A percentile compares a stretch with the other conserved stretches of the same genome.
These are phyloP conservation scores for Lagerstroemia speciosa DNA, from an alignment of 345 rosid species.

Conservation along the genomic window DNA sequence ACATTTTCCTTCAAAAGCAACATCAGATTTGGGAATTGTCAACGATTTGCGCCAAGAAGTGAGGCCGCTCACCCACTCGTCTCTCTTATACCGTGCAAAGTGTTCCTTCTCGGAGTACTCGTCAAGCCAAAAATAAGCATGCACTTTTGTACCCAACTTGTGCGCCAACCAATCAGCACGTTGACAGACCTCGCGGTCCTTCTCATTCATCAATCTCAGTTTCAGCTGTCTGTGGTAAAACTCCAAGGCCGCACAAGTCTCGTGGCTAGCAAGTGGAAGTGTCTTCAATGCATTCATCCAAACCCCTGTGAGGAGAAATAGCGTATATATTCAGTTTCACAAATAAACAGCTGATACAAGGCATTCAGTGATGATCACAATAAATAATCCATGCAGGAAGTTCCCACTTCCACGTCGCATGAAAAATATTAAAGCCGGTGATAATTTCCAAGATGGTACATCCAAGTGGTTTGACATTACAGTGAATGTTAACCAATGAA, in stretches of 20 bases:
- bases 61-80: slow-evolving; percentile 84
- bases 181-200: slow-evolving; percentile 48
- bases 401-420: background rate
- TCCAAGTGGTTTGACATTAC: background rate
- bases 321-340: background rate
- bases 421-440: background rate
- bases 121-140: slow-evolving; percentile 96
- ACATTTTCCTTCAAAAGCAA: slow-evolving; percentile 38
- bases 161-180: slow-evolving; percentile 93
- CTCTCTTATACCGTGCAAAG: slow-evolving; percentile 73
- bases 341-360: background rate
- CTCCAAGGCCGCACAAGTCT: slow-evolving; percentile 83
- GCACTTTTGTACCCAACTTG: slow-evolving; percentile 84
- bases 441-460: background rate
- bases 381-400: background rate
- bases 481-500: background rate
- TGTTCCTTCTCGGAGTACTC: slow-evolving; percentile 70
- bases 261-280: slow-evolving; percentile 80
- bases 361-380: background rate
- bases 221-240: slow-evolving; percentile 81
- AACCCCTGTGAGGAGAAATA: slow-evolving; percentile 32
- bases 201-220: slow-evolving; percentile 68
- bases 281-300: slow-evolving; percentile 52
- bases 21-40: slow-evolving; percentile 62
- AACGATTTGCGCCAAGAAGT: slow-evolving; percentile 76